Base-by-base conservation (phyloP, 1,284 basidiomycete genomes). In the Moesziomyces globuligerus region DNA sequence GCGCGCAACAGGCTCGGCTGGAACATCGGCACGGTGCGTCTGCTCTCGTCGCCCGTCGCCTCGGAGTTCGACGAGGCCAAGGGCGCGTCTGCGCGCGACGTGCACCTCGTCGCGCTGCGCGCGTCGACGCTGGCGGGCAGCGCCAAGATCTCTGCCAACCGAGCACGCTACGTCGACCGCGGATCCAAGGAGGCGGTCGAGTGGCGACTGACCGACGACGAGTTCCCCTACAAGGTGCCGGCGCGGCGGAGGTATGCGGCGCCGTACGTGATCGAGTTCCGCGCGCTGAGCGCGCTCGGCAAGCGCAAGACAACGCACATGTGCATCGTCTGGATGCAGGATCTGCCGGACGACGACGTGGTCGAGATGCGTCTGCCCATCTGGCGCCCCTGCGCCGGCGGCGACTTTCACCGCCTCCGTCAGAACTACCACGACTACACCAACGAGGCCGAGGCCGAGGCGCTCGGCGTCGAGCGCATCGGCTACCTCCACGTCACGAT, bases 371-470 rank as follows among this genome's bases (percentile, higher is more conserved):
- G 24, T 6, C 46, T 75, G 17, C 72, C 74, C 23, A 74, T 75
- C 47, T 75, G 47, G 45, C 53, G 62, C 3, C 48, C 68, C 1
- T 38, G 36, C 24, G 21, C 46, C 0, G 72, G 58, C 10, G 3
- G 18, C 13, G 72, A 74, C 41, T 62, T 75, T 24, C 74, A 75
- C 28, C 51, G 74, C 11, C 48, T 75, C 4, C 42, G 49, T 7
- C 74, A 75, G 25, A 75, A 75, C 40, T 75, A 75, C 45, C 65
- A 67, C 43, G 20, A 71, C 45, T 74, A 59, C 36, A 8, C 37
- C 17, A 37, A 67, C 32, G 70, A 74, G 49, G 46, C 10, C 2
- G 53, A 74, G 39, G 71, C 60, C 17, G 51, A 64, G 17, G 9
- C 43, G 40, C 24, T 73, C 4, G 71, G 61, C 24, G 71, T 68